phyloP scores from a whole-genome alignment of 805 yeast genomes.

The Groenewaldozyma salmanticensis region DNA sequence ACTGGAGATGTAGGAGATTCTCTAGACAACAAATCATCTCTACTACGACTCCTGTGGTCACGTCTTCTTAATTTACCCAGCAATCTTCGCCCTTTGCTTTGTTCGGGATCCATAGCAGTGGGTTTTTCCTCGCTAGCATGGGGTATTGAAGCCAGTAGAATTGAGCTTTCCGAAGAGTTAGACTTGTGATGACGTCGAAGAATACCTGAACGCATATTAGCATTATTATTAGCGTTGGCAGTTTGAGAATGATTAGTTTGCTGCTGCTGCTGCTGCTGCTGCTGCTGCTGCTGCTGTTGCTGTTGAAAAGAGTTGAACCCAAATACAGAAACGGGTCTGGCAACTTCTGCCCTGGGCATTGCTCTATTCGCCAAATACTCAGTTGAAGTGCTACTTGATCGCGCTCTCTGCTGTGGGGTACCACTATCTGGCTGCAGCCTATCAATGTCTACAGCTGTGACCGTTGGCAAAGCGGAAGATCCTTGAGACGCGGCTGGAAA shows the following conservation, averaged over 20 bases:
- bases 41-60: conserved; percentile 11
- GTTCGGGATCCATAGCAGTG: conserved; percentile 2
- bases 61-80: conserved; percentile 11
- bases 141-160: too few species aligned
- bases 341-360: neutral
- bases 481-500: too few species aligned
- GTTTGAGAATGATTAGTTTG: neutral
- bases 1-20: conserved; percentile 15
- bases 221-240: conserved; percentile 27
- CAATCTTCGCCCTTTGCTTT: conserved; percentile 7
- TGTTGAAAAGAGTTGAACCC: neutral
- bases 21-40: conserved; percentile 11
- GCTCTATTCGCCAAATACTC: neutral
- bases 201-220: conserved; percentile 34
- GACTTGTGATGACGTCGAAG: conserved; percentile 58
- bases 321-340: conserved; percentile 12
- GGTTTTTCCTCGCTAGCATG: too few species aligned
- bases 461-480: too few species aligned
- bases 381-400: neutral
- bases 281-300: too few species aligned
- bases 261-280: too few species aligned
- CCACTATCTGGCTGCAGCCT: too few species aligned
- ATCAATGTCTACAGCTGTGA: too few species aligned
- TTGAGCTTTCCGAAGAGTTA: too few species aligned
- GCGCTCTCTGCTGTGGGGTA: too few species aligned